Percentiles rank a stretch among this genome's conserved stretches.
Conservation (phyloP, 2,329 filamentous ascomycete species). For the Coleophoma eucalyptorum region DNA sequence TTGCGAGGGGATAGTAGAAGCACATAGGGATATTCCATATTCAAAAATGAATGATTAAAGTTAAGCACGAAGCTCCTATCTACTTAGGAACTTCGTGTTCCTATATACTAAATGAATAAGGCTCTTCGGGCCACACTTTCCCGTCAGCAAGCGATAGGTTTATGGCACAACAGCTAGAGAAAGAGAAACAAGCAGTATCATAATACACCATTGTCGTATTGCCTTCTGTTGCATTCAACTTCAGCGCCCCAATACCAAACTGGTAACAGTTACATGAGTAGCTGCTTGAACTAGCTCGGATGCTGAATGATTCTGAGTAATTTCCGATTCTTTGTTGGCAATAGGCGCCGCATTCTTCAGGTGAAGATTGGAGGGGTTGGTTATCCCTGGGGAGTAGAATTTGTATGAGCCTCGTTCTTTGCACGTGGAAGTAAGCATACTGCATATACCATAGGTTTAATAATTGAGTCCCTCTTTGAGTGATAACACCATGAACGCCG, state of each 20-base stretch:
- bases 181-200: neutral
- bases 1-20: no score
- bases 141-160: no score
- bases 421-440: no score
- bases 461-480: neutral
- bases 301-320: neutral
- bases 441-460: neutral
- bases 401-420: neutral
- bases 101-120: no score
- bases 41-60: no score
- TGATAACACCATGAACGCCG: neutral
- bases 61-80: no score
- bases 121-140: no score
- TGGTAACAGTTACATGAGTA: neutral
- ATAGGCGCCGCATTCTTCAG: neutral
- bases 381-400: neutral
- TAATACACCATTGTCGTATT: neutral
- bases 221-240: neutral
- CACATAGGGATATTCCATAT: no score
- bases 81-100: no score
- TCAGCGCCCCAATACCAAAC: neutral
- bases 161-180: constrained; percentile 9
- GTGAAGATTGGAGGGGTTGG: neutral
- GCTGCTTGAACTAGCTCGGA: neutral
- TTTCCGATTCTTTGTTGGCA: neutral